Conservation (phyloP, 108 stramenopile genomes). For the Stephanodiscus minutulus region DNA sequence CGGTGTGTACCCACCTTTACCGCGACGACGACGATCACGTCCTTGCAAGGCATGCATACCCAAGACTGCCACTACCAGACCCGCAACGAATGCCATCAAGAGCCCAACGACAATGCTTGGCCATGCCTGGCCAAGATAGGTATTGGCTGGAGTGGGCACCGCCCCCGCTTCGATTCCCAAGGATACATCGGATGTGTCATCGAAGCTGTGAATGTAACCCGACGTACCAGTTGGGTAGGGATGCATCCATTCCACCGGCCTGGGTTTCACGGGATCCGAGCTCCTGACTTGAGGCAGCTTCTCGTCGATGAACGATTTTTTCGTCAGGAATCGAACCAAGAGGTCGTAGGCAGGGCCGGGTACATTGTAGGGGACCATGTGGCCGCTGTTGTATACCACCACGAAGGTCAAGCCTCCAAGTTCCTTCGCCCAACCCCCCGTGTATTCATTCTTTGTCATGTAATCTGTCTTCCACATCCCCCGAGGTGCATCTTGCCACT, state of each 20-base stretch:
- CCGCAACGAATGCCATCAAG: not conserved
- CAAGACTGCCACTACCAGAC: not conserved
- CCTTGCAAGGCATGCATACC: not conserved
- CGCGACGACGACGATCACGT: not conserved
- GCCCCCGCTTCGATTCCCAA: not conserved
- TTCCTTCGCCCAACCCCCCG: constrained; percentile 11
- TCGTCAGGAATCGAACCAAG: constrained; percentile 5
- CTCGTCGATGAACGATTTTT: not conserved
- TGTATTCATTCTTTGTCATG: not conserved
- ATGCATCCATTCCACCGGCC: not conserved
- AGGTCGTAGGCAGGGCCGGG: constrained; percentile 7
- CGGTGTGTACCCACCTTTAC: not conserved
- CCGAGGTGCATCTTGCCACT: constrained; percentile 5
- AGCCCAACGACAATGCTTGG: not conserved
- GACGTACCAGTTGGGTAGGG: not conserved
- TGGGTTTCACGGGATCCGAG: not conserved
- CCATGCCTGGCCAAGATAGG: not conserved
- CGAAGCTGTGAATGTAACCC: not conserved
- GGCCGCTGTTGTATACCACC: constrained; percentile 5
- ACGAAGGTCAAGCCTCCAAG: not conserved
- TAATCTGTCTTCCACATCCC: constrained; percentile 4
- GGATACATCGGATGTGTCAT: not conserved
- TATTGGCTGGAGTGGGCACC: not conserved
- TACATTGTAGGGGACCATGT: constrained; percentile 18
- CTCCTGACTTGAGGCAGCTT: constrained; percentile 3